Evolutionary conservation across 441 rosid species (phyloP).

Genomic region (Populus tomentosa): DNA sequence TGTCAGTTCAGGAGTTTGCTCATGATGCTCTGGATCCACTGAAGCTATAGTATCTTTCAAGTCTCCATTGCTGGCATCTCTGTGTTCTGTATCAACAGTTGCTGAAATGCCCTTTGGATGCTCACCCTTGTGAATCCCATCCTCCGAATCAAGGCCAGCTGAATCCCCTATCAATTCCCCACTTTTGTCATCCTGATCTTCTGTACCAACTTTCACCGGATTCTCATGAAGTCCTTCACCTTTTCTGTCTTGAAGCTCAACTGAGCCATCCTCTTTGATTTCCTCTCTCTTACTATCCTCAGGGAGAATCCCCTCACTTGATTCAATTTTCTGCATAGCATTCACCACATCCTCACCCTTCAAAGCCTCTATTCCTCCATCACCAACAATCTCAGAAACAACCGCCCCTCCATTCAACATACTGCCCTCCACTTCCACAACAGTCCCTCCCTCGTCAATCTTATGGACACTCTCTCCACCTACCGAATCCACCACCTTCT

Average conservation of each 20-base stretch:
- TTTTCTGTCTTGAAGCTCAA: constrained; percentile 22
- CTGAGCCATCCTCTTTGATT: constrained; percentile 17
- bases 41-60: constrained; percentile 18
- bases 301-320: constrained; percentile 12
- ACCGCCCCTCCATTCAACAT: constrained; percentile 21
- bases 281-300: constrained; percentile 18
- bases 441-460: constrained; percentile 49
- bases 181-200: neutral
- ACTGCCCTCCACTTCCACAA: constrained; percentile 3
- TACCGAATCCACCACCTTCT: constrained; percentile 22
- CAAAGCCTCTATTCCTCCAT: too few relatives aligned
- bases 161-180: constrained; percentile 2
- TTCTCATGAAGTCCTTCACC: constrained; percentile 14
- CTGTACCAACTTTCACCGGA: neutral
- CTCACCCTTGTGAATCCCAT: constrained; percentile 19
- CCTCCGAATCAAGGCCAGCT: constrained; percentile 11
- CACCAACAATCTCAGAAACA: constrained; percentile 10
- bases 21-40: constrained; percentile 15
- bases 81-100: constrained; percentile 5
- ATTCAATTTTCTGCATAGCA: constrained; percentile 20
- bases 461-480: constrained; percentile 27
- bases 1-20: constrained; percentile 13
- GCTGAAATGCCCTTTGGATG: constrained; percentile 8
- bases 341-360: neutral
- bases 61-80: constrained; percentile 16